Base-by-base conservation (phyloP, 306 rosid species). In the Sphenostylis stenocarpa region DNA sequence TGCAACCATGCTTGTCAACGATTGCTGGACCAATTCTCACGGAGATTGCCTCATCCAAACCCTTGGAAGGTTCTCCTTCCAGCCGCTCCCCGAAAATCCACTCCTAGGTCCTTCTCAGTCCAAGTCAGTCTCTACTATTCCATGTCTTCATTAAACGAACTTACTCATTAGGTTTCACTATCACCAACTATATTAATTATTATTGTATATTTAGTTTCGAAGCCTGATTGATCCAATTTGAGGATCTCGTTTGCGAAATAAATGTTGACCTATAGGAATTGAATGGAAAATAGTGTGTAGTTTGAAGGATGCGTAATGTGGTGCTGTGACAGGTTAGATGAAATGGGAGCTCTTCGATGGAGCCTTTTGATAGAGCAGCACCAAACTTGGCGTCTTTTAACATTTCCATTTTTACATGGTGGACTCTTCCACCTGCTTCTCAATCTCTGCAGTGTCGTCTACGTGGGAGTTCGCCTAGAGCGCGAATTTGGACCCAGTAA, bases 81-180 rank as follows among this genome's bases (percentile, higher is more conserved):
- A 94, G 88, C 96, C 90, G 47, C 89, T 92, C 64, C 3, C 85
- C 0, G 98, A 94, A 80, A 94, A 94, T 76, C 96, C 98, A 15
- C 83, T 92, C 34, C 88, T 94, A 47, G 98, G 98, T 16, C 97
- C 98, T 80, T 91, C 98, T 17, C 90, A 88, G 79, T 95, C 97
- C 60, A 89, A 90, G 98, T 95, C 34, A 82, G 96, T 58, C 56
- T 9, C 14, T 14, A 41, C 45, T 41, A 39, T 52, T 52, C 28
- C 23, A 2, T 34, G 48, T 3, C 23, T 52, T 33, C 11, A 36
- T 49, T 19, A 51, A 51, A 51, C 26, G 19, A 51, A 51, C 24
- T 11, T 14, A 4, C 51, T 45, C 28, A 20, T 47, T 69, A 31
- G 70, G 76, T 56, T 77, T 64, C 26, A 33, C 13, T 13, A 7